phyloP scores from a whole-genome alignment of 257 asterid genomes.

The Lithospermum erythrorhizon region DNA sequence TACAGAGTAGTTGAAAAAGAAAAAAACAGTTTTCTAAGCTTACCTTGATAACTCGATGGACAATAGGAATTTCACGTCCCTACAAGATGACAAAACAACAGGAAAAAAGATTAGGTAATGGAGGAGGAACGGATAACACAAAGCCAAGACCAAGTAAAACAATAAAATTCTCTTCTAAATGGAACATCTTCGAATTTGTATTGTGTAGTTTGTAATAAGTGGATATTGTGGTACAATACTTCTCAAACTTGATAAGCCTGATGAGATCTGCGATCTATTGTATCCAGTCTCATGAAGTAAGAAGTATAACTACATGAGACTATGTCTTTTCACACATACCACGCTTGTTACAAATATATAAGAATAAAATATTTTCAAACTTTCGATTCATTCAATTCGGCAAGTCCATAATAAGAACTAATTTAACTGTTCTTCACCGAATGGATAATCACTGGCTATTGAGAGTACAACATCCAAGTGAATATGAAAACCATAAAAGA shows the following conservation, averaged over 20 bases:
- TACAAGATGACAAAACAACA: constrained; percentile 20
- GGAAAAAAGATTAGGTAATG: neutral
- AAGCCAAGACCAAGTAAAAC: neutral
- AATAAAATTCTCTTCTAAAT: neutral
- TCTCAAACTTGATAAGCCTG: neutral
- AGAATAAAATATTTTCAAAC: neutral
- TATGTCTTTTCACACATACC: neutral
- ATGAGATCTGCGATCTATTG: neutral
- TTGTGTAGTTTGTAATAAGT: too few relatives aligned
- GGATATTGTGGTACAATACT: neutral
- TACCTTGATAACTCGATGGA: constrained; percentile 97
- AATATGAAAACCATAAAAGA: neutral
- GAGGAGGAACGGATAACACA: neutral
- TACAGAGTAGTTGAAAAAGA: constrained; percentile 1
- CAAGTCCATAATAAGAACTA: neutral
- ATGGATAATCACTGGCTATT: neutral
- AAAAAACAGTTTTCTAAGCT: constrained; percentile 3
- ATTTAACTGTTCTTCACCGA: neutral
- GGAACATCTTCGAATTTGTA: too few relatives aligned
- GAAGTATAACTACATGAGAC: neutral
- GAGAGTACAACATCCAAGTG: neutral
- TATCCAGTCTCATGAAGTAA: too few relatives aligned
- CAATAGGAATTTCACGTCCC: constrained; percentile 99
- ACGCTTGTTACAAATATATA: neutral
- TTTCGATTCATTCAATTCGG: neutral